phyloP scores from a whole-genome alignment of 805 yeast genomes.

The Yamadazyma scolyti region DNA sequence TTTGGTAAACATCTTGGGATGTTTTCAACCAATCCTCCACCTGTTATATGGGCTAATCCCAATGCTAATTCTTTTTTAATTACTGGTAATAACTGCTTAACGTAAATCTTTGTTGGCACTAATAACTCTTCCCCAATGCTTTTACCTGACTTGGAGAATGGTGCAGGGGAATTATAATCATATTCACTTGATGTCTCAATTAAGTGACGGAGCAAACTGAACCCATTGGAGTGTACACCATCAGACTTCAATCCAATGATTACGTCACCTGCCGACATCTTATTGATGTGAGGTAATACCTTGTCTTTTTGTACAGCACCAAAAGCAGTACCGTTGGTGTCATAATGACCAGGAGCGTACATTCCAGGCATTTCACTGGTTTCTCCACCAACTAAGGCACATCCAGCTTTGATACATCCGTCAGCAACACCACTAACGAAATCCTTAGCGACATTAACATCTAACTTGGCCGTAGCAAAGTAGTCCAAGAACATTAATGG shows the following conservation, averaged over 20 bases:
- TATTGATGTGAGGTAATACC: conserved; percentile 66
- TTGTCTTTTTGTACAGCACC: conserved; percentile 84
- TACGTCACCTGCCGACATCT: conserved; percentile 76
- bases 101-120: conserved; percentile 91
- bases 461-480: conserved; percentile 92
- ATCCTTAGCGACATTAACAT: conserved; percentile 75
- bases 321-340: conserved; percentile 96
- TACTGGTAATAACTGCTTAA: conserved; percentile 79
- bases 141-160: conserved; percentile 65
- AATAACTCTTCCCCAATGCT: conserved; percentile 84
- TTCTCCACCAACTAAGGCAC: conserved; percentile 99
- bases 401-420: conserved; percentile 92
- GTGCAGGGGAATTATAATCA: conserved; percentile 71
- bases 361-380: conserved; percentile 99
- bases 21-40: conserved; percentile 96
- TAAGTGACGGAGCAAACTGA: conserved; percentile 88
- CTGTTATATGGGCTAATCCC: conserved; percentile 96
- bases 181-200: conserved; percentile 73
- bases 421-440: conserved; percentile 95
- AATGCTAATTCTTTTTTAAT: conserved; percentile 64
- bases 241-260: conserved; percentile 83
- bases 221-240: conserved; percentile 97
- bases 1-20: conserved; percentile 92
- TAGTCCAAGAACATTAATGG: conserved; percentile 94
- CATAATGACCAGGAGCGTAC: conserved; percentile 93